Evolutionary conservation across 768 basidiomycete species (phyloP).

Genomic region (Wakefieldia striispora): DNA sequence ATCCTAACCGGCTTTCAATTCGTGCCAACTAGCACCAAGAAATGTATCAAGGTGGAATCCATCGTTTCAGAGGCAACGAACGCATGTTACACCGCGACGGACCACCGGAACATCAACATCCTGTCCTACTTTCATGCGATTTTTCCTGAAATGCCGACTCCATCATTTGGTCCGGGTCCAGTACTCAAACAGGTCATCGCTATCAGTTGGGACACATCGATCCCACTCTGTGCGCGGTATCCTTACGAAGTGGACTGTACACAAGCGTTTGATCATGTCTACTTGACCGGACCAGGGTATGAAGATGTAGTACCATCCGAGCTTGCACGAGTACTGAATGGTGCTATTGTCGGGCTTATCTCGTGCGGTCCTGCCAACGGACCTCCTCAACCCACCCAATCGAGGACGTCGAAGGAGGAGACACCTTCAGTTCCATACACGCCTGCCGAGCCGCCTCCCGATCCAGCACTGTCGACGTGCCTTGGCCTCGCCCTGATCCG

Average conservation of each 20-base stretch:
- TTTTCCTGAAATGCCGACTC: constrained; percentile 31
- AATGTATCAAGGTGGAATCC: constrained; percentile 34
- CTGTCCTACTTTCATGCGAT: constrained; percentile 76
- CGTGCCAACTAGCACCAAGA: not conserved
- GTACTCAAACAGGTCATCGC: constrained; percentile 38
- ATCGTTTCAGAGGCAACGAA: constrained; percentile 38
- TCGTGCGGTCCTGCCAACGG: constrained; percentile 11
- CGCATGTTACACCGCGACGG: constrained; percentile 44
- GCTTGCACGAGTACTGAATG: constrained; percentile 69
- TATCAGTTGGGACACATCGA: constrained; percentile 59
- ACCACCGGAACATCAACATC: constrained; percentile 66
- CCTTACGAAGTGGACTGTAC: constrained; percentile 73
- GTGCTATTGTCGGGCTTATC: constrained; percentile 76
- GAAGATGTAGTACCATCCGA: constrained; percentile 80
- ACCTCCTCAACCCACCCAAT: not conserved
- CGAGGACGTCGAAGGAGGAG: not conserved
- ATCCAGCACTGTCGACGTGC: constrained; percentile 60
- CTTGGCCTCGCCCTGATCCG: constrained; percentile 80
- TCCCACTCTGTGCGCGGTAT: constrained; percentile 62
- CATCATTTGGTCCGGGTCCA: constrained; percentile 3
- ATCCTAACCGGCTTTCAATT: not conserved
- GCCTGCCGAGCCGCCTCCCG: constrained; percentile 52
- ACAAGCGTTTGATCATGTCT: constrained; percentile 57
- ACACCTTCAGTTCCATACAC: constrained; percentile 48
- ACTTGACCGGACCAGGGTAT: constrained; percentile 68